Percentiles rank a stretch among this genome's conserved stretches.
phyloP scores from a whole-genome alignment of 495 filamentous ascomycete genomes.

The Haplographium delicatum region DNA sequence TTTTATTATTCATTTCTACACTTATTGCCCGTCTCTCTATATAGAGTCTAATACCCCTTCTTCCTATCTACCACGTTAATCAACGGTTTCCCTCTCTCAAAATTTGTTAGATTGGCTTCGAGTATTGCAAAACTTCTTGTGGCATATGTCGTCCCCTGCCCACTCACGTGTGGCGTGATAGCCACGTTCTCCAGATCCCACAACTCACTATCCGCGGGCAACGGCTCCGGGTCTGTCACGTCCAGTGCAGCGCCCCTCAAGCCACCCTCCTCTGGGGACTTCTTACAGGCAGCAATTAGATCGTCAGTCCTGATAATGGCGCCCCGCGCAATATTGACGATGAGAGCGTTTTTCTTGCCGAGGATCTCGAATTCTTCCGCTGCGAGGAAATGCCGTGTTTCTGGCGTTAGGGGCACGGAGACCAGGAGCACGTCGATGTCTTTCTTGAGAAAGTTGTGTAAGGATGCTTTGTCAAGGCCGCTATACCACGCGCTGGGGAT shows the following conservation, averaged over 20 bases:
- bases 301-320: conserved; percentile 64
- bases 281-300: conserved; percentile 57
- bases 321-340: conserved; percentile 74
- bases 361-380: conserved; percentile 64
- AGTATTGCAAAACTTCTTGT: conserved; percentile 56
- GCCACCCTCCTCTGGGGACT: conserved; percentile 29
- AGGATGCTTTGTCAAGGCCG: conserved; percentile 52
- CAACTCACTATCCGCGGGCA: conserved; percentile 63
- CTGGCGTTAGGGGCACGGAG: conserved; percentile 63
- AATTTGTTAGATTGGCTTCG: conserved; percentile 52
- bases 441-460: conserved; percentile 61
- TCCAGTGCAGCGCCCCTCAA: conserved; percentile 75
- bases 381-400: conserved; percentile 59
- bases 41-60: conserved; percentile 48
- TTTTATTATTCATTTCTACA: too few species aligned
- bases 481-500: conserved; percentile 71
- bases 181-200: conserved; percentile 71
- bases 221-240: conserved; percentile 81
- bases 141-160: conserved; percentile 51
- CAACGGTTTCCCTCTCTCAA: conserved; percentile 54
- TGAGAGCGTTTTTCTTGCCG: conserved; percentile 47
- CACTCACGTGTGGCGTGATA: conserved; percentile 77
- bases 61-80: conserved; percentile 63
- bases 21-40: too few species aligned
- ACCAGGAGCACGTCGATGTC: conserved; percentile 75